These are phyloP conservation scores for Amesomyces nigricolor DNA, from an alignment of 2,329 filamentous ascomycete species.

Conservation along the genomic window DNA sequence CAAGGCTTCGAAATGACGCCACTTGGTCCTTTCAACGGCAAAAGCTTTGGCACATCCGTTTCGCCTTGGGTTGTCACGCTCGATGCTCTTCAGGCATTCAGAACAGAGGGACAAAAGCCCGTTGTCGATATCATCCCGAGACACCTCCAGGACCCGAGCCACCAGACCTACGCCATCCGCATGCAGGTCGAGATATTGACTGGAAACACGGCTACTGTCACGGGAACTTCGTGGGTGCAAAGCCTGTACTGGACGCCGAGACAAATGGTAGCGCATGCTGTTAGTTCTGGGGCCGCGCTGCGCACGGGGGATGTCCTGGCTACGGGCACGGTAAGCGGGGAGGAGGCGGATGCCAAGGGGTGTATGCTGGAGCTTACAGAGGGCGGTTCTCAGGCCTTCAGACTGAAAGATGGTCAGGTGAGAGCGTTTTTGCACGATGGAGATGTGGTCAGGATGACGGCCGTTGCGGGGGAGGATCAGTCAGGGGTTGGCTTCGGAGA, in stretches of 20 bases:
- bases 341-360: neutral
- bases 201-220: neutral
- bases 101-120: neutral
- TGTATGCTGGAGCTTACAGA: constrained; percentile 5
- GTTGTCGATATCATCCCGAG: neutral
- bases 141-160: neutral
- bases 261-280: constrained; percentile 9
- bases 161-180: neutral
- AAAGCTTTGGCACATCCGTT: constrained; percentile 9
- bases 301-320: constrained; percentile 4
- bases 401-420: neutral
- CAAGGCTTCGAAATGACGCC: constrained; percentile 4
- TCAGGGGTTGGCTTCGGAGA: constrained; percentile 8
- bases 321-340: constrained; percentile 2
- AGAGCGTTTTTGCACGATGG: neutral
- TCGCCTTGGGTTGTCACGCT: constrained; percentile 7
- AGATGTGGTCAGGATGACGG: constrained; percentile 8
- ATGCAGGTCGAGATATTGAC: constrained; percentile 6
- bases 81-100: constrained; percentile 1
- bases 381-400: neutral
- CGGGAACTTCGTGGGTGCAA: neutral
- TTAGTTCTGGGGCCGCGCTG: neutral
- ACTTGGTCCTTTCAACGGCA: constrained; percentile 6
- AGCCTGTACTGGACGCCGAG: constrained; percentile 2
- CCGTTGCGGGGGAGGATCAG: neutral